phyloP scores from a whole-genome alignment of 192 early-diverging fungal genomes.

The Coemansia sp. region DNA sequence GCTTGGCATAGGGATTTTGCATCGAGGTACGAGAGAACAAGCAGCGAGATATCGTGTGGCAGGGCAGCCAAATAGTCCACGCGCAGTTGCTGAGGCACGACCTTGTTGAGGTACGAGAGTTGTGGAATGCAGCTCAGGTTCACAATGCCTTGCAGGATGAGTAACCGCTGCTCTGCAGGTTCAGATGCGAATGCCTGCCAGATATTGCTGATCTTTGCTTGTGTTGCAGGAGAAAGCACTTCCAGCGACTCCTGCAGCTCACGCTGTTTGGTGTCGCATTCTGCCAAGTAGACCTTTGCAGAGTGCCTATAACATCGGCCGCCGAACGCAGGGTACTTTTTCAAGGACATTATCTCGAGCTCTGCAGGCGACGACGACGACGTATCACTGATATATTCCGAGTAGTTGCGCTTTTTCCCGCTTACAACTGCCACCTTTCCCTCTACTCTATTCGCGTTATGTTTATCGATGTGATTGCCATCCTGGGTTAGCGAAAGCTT shows the following conservation, averaged over 20 bases:
- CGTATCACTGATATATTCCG: constrained; percentile 21
- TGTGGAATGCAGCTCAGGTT: constrained; percentile 84
- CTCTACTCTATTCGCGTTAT: not conserved
- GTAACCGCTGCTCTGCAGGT: constrained; percentile 63
- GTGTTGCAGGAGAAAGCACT: constrained; percentile 60
- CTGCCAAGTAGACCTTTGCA: constrained; percentile 52
- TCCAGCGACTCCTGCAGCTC: constrained; percentile 61
- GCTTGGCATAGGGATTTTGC: constrained; percentile 88
- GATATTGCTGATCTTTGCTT: constrained; percentile 67
- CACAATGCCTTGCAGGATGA: constrained; percentile 77
- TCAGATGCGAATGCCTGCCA: constrained; percentile 74
- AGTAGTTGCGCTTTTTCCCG: constrained; percentile 43
- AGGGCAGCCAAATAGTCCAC: constrained; percentile 81
- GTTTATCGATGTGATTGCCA: constrained; percentile 12
- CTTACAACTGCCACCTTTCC: not conserved
- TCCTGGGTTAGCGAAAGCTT: not conserved
- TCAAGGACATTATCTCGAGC: constrained; percentile 26
- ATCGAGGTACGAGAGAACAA: constrained; percentile 90
- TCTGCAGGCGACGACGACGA: constrained; percentile 9
- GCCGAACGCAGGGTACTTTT: constrained; percentile 50
- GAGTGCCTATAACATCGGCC: constrained; percentile 58
- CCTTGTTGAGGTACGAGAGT: constrained; percentile 77
- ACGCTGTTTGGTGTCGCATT: constrained; percentile 37
- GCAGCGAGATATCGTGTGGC: constrained; percentile 80
- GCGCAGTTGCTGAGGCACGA: constrained; percentile 71